Conservation (phyloP, 306 rosid genomes). For the Lotus japonicus region DNA sequence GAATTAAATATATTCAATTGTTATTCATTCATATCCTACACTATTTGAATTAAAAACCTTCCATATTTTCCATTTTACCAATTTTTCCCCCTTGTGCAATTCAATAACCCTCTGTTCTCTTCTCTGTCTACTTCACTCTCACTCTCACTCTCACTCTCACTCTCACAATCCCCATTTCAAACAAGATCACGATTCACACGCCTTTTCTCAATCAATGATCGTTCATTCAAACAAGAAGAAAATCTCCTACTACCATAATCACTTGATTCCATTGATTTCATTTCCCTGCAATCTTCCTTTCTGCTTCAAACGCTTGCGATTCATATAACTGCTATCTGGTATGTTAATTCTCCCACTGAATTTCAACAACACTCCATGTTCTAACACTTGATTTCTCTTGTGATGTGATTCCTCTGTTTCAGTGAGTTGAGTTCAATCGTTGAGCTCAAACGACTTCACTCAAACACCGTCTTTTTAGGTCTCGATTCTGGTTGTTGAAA, state of each 20-base stretch:
- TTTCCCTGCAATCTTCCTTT: not conserved
- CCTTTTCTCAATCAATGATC: conserved; percentile 4
- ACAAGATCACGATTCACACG: conserved; percentile 24
- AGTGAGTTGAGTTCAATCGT: conserved; percentile 28
- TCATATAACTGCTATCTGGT: too few species aligned
- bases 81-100: not conserved
- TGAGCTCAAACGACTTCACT: conserved; percentile 9
- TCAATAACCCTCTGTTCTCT: not conserved
- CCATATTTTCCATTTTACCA: not conserved
- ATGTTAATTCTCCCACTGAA: too few species aligned
- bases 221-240: not conserved
- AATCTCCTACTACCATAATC: not conserved
- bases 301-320: not conserved
- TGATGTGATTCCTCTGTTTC: not conserved
- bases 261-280: not conserved
- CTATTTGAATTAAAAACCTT: not conserved
- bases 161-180: not conserved
- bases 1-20: too few species aligned
- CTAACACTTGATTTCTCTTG: too few species aligned
- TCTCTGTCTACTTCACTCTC: too few species aligned
- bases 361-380: too few species aligned
- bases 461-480: conserved; percentile 9
- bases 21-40: too few species aligned
- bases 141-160: not conserved
- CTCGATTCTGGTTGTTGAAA: conserved; percentile 25